Percentiles rank a stretch among this genome's conserved stretches.
Evolutionary conservation across 176 grass and related monocot genomes (phyloP).

Genomic region (Luzula sylvatica): DNA sequence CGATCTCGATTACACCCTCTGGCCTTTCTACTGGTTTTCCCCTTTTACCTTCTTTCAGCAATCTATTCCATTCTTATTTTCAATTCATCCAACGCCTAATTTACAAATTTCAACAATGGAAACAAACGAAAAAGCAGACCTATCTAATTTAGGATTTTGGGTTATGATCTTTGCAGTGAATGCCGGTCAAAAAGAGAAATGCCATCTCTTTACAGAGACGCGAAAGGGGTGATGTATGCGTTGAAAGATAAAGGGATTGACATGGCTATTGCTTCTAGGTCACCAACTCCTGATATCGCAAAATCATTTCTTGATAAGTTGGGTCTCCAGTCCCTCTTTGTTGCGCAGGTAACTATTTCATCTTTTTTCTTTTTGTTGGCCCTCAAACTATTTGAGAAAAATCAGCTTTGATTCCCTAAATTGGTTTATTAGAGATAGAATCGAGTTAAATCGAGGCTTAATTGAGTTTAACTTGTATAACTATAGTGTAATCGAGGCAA

Average conservation of each 20-base stretch:
- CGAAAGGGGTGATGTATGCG: conserved; percentile 74
- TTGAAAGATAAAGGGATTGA: conserved; percentile 88
- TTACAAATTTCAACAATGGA: neutral
- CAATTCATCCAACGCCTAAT: neutral
- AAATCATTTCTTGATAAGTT: conserved; percentile 78
- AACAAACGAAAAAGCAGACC: neutral
- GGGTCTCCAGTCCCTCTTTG: conserved; percentile 60
- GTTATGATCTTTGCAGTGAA: conserved; percentile 32
- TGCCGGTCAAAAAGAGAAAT: conserved; percentile 75
- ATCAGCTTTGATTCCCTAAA: too few relatives aligned
- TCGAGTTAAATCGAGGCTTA: too few relatives aligned
- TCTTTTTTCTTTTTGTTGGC: neutral
- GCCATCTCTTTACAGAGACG: conserved; percentile 66
- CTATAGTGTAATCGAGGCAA: neutral
- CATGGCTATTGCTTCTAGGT: conserved; percentile 83
- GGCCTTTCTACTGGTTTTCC: conserved; percentile 85
- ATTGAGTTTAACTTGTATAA: neutral
- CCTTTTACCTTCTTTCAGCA: too few relatives aligned
- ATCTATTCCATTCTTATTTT: neutral
- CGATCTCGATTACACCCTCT: conserved; percentile 98
- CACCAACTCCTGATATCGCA: conserved; percentile 68
- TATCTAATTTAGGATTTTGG: neutral
- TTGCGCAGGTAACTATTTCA: conserved; percentile 38
- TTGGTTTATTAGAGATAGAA: too few relatives aligned
- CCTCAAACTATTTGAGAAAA: neutral